Conservation (phyloP, 1,284 basidiomycete species). For the Apiotrichum brassicae region DNA sequence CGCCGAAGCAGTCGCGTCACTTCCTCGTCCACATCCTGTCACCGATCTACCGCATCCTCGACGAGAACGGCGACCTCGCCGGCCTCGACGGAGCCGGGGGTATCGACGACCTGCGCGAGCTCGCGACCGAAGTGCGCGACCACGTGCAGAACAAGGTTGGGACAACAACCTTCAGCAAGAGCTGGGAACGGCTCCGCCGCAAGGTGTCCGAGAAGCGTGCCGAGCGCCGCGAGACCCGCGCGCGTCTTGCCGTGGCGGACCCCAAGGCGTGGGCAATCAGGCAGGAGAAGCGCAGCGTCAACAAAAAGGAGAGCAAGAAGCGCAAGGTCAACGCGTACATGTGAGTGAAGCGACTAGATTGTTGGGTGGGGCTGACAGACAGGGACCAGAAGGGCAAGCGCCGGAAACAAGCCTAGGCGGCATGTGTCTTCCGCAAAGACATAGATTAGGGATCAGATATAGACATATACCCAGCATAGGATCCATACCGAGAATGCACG, state of each 20-base stretch:
- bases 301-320: conserved; percentile 74
- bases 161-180: conserved; percentile 66
- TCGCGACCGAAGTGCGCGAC: conserved; percentile 79
- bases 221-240: conserved; percentile 57
- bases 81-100: conserved; percentile 55
- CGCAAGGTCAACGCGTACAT: conserved; percentile 54
- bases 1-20: conserved; percentile 53
- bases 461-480: conserved; percentile 3
- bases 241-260: conserved; percentile 26
- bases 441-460: not conserved
- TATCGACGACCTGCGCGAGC: conserved; percentile 68
- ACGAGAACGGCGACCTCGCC: conserved; percentile 61
- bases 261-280: conserved; percentile 53
- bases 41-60: conserved; percentile 77
- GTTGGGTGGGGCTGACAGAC: too few species aligned
- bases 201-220: conserved; percentile 61
- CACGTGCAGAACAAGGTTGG: conserved; percentile 82
- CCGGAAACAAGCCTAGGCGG: not conserved
- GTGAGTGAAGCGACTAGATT: not conserved
- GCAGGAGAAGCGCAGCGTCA: conserved; percentile 70
- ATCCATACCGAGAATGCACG: conserved; percentile 4
- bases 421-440: not conserved
- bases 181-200: conserved; percentile 75
- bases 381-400: not conserved
- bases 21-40: conserved; percentile 80